Base-by-base conservation (phyloP, 148 eudicot genomes). In the Polygonum maritimum region DNA sequence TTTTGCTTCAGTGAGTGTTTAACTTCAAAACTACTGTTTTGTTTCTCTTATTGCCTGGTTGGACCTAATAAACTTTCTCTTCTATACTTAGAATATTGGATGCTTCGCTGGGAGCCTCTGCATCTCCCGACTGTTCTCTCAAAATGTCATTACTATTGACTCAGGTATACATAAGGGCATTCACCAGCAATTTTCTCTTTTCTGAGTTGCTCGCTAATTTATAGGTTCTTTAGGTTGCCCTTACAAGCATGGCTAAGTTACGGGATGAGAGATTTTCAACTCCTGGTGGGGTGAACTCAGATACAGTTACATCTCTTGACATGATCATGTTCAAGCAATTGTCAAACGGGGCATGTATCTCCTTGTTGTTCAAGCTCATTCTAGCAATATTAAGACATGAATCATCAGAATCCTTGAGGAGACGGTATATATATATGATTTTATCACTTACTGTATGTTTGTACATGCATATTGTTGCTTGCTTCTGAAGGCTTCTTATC, bases 241-340 rank as follows among this genome's bases (percentile, higher is more conserved):
- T 92, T 71, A 92, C 97, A 52, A 90, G 94, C 86, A 92, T 96
- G 98, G 93, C 99, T 51, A 96, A 92, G 83, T 81, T 96, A 58
- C 98, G 94, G 15, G 99, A 92, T 75, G 97, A 91, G 85, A 85
- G 98, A 83, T 96, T 86, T 78, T 44, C 83, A 36, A 84, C 82
- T 77, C 88, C 97, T 75, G 87, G 93, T 54, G 87, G 88, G 78
- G 81, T 85, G 33, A 88, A 84, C 67, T 85, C 94, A 45, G 96
- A 91, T 80, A 80, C 88, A 9, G 88, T 96, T 33, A 87, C 97
- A 14, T 87, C 84, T 77, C 88, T 96, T 81, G 96, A 96, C 81
- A 85, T 87, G 51, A 81, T 96, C 76, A 87, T 87, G 93, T 83
- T 92, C 44, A 92, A 89, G 75, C 99, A 88, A 75, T 81, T 96